Percentiles rank a stretch among this genome's conserved stretches.
These are phyloP conservation scores for Kickxella alabastrina DNA, from an alignment of 192 early-diverging fungal species.

Conservation along the genomic window DNA sequence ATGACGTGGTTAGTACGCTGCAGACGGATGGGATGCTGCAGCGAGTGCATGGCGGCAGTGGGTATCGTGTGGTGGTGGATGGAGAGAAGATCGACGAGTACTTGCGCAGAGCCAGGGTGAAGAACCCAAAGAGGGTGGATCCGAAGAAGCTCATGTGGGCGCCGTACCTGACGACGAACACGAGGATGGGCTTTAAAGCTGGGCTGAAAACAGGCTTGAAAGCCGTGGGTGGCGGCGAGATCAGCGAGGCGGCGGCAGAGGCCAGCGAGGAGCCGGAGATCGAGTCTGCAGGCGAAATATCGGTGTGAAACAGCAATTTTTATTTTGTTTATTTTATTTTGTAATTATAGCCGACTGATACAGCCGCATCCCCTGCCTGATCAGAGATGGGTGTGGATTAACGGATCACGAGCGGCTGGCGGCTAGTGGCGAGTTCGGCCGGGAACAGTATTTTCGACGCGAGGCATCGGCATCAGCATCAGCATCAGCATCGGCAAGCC, in stretches of 20 bases:
- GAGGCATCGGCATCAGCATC: too few species aligned
- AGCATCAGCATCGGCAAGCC: too few species aligned
- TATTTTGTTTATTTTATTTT: background rate
- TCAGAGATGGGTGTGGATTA: too few species aligned
- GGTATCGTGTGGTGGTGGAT: conserved; percentile 55
- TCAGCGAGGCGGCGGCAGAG: background rate
- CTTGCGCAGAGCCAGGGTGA: conserved; percentile 43
- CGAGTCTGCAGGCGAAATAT: background rate
- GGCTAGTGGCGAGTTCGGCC: too few species aligned
- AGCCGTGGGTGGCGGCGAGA: background rate
- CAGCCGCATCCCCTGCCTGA: too few species aligned
- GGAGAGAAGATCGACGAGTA: conserved; percentile 45
- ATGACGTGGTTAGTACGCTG: conserved; percentile 80
- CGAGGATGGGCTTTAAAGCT: background rate
- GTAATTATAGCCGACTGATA: too few species aligned
- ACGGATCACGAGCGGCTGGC: too few species aligned
- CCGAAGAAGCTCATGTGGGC: conserved; percentile 66
- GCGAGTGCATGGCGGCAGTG: conserved; percentile 8
- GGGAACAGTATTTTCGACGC: too few species aligned
- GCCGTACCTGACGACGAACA: conserved; percentile 54
- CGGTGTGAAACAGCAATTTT: background rate
- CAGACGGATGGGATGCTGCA: conserved; percentile 54
- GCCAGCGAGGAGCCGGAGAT: background rate
- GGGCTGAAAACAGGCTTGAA: background rate
- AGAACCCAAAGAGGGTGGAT: conserved; percentile 54